Evolutionary conservation across 805 yeast species (phyloP).

Genomic region (Jamesozyma lodderae): DNA sequence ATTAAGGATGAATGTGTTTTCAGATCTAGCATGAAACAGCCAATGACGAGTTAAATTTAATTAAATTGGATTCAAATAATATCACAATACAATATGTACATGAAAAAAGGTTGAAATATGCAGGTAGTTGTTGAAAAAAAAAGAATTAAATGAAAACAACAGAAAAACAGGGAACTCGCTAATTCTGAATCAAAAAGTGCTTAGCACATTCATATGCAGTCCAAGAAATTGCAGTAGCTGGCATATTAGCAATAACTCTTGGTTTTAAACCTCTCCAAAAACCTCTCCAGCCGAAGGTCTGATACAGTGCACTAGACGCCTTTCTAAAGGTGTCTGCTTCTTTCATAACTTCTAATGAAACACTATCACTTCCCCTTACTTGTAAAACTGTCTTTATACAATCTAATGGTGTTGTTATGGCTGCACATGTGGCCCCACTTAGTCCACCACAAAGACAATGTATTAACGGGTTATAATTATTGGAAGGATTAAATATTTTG

Average conservation of each 20-base stretch:
- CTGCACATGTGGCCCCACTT: conserved; percentile 94
- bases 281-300: conserved; percentile 50
- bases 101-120: too few relatives aligned
- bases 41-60: too few relatives aligned
- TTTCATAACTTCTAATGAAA: conserved; percentile 34
- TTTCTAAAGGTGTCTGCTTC: conserved; percentile 55
- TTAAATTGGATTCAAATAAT: too few relatives aligned
- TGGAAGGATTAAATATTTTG: conserved; percentile 68
- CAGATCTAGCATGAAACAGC: too few relatives aligned
- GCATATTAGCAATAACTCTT: conserved; percentile 84
- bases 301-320: conserved; percentile 62
- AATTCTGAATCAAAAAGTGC: conserved; percentile 25
- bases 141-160: too few relatives aligned
- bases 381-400: conserved; percentile 88
- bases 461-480: conserved; percentile 73
- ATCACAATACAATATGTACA: too few relatives aligned
- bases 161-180: too few relatives aligned
- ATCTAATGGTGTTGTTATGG: conserved; percentile 88
- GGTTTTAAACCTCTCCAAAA: conserved; percentile 84
- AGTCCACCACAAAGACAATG: conserved; percentile 91
- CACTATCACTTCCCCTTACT: conserved; percentile 50
- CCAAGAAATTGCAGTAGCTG: conserved; percentile 96
- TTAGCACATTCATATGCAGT: conserved; percentile 97
- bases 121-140: too few relatives aligned
- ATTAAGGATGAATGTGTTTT: too few relatives aligned